These are phyloP conservation scores for Nakazawaea wickerhamii DNA, from an alignment of 805 yeast genomes.

Conservation along the genomic window DNA sequence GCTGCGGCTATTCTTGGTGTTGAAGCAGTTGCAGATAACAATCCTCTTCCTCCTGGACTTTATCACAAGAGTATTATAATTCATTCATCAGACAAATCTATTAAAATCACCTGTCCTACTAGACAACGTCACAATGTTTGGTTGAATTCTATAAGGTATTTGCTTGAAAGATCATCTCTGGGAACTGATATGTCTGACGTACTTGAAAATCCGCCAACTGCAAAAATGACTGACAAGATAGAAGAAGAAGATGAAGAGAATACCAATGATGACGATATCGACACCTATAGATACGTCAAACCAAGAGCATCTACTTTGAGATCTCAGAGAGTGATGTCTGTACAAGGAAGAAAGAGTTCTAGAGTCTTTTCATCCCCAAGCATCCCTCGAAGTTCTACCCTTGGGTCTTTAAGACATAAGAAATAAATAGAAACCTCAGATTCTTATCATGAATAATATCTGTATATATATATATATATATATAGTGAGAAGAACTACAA, in stretches of 20 bases:
- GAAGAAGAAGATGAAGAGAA: conserved; percentile 6
- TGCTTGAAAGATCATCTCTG: conserved; percentile 60
- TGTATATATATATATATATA: background rate
- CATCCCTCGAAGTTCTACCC: conserved; percentile 6
- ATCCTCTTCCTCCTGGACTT: conserved; percentile 85
- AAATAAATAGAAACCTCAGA: background rate
- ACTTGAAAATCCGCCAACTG: background rate
- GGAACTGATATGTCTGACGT: conserved; percentile 36
- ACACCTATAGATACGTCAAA: conserved; percentile 9
- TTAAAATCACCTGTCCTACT: conserved; percentile 83
- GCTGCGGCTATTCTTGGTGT: conserved; percentile 79
- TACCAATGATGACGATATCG: conserved; percentile 5
- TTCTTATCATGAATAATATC: background rate
- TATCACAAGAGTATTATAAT: conserved; percentile 80
- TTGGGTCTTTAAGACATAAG: background rate
- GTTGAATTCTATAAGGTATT: conserved; percentile 76
- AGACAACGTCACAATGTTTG: conserved; percentile 86
- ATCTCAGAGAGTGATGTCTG: conserved; percentile 5
- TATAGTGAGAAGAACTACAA: too few relatives aligned
- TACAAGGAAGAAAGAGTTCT: conserved; percentile 5
- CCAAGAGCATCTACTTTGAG: conserved; percentile 9
- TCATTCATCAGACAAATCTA: conserved; percentile 51
- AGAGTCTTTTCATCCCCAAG: conserved; percentile 2
- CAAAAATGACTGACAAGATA: background rate
- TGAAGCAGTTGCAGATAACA: conserved; percentile 75